Evolutionary conservation across 2,329 filamentous ascomycete genomes (phyloP), one percentile per base, ranked within the genome.

Genomic region (Ophiostoma novo-ulmi): DNA sequence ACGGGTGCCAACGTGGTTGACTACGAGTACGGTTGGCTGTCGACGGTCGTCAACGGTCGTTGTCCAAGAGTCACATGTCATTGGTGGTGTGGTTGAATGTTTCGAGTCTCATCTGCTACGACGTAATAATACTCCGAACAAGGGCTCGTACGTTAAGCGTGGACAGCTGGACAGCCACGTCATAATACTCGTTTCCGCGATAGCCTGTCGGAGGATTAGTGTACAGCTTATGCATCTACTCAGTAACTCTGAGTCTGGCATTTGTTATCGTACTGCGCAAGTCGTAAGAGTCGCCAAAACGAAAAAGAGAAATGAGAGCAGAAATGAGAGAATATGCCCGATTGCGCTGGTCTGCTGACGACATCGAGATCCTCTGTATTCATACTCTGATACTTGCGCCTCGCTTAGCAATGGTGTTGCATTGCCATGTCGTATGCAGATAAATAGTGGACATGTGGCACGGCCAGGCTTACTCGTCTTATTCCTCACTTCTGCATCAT

Each of bases 161-260:
- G 26, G 26, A 26, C 26, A 26, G 26, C 26, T 26, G 26, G 14
- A 26, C 22, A 5, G n/a, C 52, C 52, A 58, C 52, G 52, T 58
- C 52, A 58, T 26, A 58, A 17, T 22, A 58, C 22, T 58, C 52
- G 52, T 26, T 58, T 6, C 52, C 52, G 52, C 52, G 52, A 58
- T 58, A 58, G n/a, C 52, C 52, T 22, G 52, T 58, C 52, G 52
- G 52, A 58, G 52, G 52, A 58, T 58, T 26, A 58, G 20, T 44
- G 13, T 44, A 13, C 11, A 44, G 11, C 13, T 14, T 1, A 31
- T 31, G 31, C 31, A 31, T 31, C 31, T 31, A 31, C 31, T 31
- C 10, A 39, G 10, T 39, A n/a, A 2, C 14, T n/a, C 44, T 48
- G 44, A 5, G 13, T 48, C 14, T 17, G 5, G 20, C 44, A n/a